Conservation (phyloP, 768 basidiomycete species). For the Naganishia vishniacii region DNA sequence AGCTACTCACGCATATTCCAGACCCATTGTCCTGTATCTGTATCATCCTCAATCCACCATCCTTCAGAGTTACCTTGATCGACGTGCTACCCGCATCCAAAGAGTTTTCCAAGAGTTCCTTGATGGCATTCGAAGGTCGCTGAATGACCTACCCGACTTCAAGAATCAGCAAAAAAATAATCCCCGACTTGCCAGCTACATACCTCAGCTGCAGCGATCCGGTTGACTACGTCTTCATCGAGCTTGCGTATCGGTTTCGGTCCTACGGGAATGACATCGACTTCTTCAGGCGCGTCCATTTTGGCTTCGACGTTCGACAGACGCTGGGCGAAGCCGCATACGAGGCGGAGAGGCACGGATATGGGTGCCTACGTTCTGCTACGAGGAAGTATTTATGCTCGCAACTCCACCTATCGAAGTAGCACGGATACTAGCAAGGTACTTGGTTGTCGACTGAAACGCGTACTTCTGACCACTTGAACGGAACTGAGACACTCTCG, state of each 20-base stretch:
- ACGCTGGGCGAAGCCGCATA: not conserved
- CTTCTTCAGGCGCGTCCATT: not conserved
- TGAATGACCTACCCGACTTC: conserved; percentile 66
- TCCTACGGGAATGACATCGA: conserved; percentile 6
- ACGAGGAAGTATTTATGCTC: no score
- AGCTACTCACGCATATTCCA: conserved; percentile 71
- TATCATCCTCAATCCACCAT: conserved; percentile 88
- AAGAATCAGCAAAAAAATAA: not conserved
- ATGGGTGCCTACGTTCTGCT: no score
- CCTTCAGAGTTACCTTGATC: conserved; percentile 82
- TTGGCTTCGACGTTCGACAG: not conserved
- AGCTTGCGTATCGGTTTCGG: conserved; percentile 62
- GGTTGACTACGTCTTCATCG: conserved; percentile 77
- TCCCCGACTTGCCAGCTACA: conserved; percentile 28
- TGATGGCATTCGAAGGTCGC: conserved; percentile 86
- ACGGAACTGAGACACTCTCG: conserved; percentile 2
- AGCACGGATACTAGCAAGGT: no score
- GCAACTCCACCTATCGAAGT: no score
- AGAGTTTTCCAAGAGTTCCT: conserved; percentile 89
- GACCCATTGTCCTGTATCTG: conserved; percentile 96
- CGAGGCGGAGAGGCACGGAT: no score
- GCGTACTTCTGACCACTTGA: not conserved
- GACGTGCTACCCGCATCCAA: conserved; percentile 87
- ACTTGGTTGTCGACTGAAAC: no score
- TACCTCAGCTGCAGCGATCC: conserved; percentile 69